Percentiles rank a stretch among this genome's conserved stretches.
Evolutionary conservation across 1,139 yeast species (phyloP).

Genomic region (Suhomyces bokatorum): DNA sequence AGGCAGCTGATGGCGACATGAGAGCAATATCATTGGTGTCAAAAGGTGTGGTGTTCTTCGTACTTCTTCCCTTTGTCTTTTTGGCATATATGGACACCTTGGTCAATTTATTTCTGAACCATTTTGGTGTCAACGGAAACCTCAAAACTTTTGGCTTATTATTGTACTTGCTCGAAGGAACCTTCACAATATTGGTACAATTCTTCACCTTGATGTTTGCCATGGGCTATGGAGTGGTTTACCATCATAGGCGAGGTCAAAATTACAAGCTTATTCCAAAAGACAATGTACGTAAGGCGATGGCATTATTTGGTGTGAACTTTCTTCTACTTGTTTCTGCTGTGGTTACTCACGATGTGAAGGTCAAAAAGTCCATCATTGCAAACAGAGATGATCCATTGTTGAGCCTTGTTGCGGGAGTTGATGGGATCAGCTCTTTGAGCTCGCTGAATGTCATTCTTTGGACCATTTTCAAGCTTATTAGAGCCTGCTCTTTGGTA

Average conservation of each 20-base stretch:
- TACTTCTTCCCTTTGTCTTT: constrained; percentile 27
- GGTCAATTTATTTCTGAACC: constrained; percentile 21
- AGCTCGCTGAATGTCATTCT: not conserved
- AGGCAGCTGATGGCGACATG: constrained; percentile 24
- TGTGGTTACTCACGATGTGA: not conserved
- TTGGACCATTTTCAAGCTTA: not conserved
- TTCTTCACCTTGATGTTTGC: constrained; percentile 30
- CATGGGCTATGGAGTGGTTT: constrained; percentile 45
- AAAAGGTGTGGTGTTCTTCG: constrained; percentile 31
- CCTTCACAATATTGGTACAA: not conserved
- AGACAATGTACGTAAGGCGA: constrained; percentile 20
- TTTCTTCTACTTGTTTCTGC: not conserved
- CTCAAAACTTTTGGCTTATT: constrained; percentile 20
- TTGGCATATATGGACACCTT: constrained; percentile 15
- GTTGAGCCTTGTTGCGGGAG: not conserved
- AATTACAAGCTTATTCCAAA: constrained; percentile 32
- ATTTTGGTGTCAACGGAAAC: constrained; percentile 16
- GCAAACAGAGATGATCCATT: constrained; percentile 1
- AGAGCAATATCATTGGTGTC: constrained; percentile 38
- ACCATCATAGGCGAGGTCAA: constrained; percentile 26
- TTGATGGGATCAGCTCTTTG: not conserved
- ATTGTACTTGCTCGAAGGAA: constrained; percentile 4
- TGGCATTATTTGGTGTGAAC: constrained; percentile 14
- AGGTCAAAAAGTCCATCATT: not conserved
- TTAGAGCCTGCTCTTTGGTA: constrained; percentile 3